phyloP scores from a whole-genome alignment of 345 rosid species.

The Aquilaria malaccensis region DNA sequence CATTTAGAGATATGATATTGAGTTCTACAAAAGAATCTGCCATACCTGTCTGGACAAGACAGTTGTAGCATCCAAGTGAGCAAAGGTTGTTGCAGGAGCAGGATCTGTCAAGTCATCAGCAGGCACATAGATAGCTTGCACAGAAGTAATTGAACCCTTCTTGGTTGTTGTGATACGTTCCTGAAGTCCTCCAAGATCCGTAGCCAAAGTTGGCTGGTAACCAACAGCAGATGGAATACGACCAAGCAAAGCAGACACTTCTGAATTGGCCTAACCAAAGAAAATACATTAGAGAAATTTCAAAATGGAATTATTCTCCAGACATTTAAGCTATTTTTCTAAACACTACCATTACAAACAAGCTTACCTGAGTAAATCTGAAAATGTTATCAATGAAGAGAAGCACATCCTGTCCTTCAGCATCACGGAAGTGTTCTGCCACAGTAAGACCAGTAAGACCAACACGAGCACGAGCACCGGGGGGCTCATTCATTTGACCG shows the following conservation, averaged over 20 bases:
- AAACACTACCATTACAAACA: neutral
- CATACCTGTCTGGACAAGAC: constrained; percentile 93
- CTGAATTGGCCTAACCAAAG: constrained; percentile 79
- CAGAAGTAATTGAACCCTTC: constrained; percentile 97
- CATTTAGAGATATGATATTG: too few relatives aligned
- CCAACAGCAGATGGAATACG: constrained; percentile 99
- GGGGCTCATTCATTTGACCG: constrained; percentile 99
- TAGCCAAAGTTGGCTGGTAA: constrained; percentile 97
- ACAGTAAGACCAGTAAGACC: constrained; percentile 97
- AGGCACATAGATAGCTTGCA: constrained; percentile 98
- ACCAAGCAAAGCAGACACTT: constrained; percentile 98
- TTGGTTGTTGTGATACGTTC: constrained; percentile 98
- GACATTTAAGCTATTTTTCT: neutral
- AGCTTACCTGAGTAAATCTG: constrained; percentile 83
- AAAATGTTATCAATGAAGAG: constrained; percentile 96
- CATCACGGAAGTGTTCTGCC: constrained; percentile 98
- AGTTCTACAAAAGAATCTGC: neutral
- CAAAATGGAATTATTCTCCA: neutral
- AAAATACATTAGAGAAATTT: neutral
- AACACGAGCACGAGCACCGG: constrained; percentile 99
- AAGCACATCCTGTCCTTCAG: constrained; percentile 98
- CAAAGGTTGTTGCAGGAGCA: constrained; percentile 98
- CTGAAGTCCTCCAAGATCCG: constrained; percentile 99
- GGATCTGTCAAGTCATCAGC: constrained; percentile 99
- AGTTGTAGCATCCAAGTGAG: constrained; percentile 99